Evolutionary conservation across 768 basidiomycete species (phyloP), one percentile per base, ranked within the genome.

Genomic region (Russula vinacea): DNA sequence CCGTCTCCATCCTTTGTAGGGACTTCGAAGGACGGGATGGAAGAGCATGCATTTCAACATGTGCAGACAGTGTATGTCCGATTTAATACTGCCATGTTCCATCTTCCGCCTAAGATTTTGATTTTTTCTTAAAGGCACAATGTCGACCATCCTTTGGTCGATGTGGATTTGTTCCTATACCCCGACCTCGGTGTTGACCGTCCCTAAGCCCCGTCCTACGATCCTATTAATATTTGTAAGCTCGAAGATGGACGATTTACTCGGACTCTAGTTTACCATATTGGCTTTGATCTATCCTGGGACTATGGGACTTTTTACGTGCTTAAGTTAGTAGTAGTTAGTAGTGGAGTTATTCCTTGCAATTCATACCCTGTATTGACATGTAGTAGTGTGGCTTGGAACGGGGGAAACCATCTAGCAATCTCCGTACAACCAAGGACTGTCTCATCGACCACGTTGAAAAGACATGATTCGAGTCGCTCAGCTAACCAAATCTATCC

Each of bases 131-230:
- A 9, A 50, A 65, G 64, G 35, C 64, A 65, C 26, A 24, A 61
- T 54, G 32, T 65, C 33, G 32, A 56, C 0, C 10, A 57, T n/a
- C 59, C 64, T 1, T 14, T 45, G 5, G 40, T 51, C 3, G 60
- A 65, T 22, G 55, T 56, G 40, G 59, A 65, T 32, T 9, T 65
- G 6, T 65, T 65, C 59, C 24, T 26, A 49, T 65, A 56, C 14
- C 54, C 59, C 3, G 35, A 44, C 8, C 26, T 29, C 50, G 26
- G 22, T 1, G 4, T 53, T 19, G 17, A 22, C 33, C 19, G 7
- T 19, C n/a, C 8, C 14, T 35, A 13, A 11, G 45, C n/a, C 45
- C n/a, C 10, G 11, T 47, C 45, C 11, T n/a, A 22, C n/a, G n/a
- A 11, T 22, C n/a, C 33, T 33, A 33, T 3, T 19, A n/a, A 7